Conservation (phyloP, 2,329 filamentous ascomycete genomes). For the Aspergillus fischeri region DNA sequence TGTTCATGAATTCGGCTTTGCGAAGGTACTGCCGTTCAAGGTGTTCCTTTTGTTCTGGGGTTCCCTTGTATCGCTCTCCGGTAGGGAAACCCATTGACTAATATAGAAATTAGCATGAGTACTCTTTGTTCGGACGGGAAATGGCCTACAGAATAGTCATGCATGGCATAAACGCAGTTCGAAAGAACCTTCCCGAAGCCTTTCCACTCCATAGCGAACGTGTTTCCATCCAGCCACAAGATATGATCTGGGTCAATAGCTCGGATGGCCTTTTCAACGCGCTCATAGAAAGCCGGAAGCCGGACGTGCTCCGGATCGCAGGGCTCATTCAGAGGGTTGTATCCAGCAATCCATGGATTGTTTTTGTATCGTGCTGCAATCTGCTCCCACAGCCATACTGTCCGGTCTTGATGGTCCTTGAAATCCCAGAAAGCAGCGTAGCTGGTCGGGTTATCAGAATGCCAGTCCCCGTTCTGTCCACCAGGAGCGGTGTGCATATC, state of each 20-base stretch:
- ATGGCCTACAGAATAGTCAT: constrained; percentile 38
- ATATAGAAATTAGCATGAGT: neutral
- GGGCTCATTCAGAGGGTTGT: constrained; percentile 52
- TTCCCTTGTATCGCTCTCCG: constrained; percentile 39
- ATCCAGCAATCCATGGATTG: constrained; percentile 49
- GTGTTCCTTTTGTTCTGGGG: constrained; percentile 36
- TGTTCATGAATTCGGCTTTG: constrained; percentile 47
- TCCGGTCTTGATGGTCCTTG: constrained; percentile 49
- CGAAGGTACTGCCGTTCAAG: constrained; percentile 43
- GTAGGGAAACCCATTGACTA: constrained; percentile 42
- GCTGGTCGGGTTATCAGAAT: constrained; percentile 45
- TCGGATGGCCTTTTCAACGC: constrained; percentile 46
- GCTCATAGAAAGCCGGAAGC: constrained; percentile 45
- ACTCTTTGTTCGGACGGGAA: neutral
- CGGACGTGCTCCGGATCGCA: constrained; percentile 46
- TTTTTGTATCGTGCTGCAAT: constrained; percentile 43
- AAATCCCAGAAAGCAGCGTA: constrained; percentile 50
- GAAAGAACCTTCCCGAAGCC: constrained; percentile 42
- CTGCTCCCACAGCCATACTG: constrained; percentile 48
- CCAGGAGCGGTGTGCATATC: constrained; percentile 49
- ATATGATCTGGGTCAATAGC: constrained; percentile 46
- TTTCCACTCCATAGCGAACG: constrained; percentile 44
- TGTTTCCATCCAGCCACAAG: constrained; percentile 44
- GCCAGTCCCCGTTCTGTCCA: constrained; percentile 51
- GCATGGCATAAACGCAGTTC: constrained; percentile 45